Base-by-base conservation (phyloP, 805 yeast species). In the Saturnispora diversa region DNA sequence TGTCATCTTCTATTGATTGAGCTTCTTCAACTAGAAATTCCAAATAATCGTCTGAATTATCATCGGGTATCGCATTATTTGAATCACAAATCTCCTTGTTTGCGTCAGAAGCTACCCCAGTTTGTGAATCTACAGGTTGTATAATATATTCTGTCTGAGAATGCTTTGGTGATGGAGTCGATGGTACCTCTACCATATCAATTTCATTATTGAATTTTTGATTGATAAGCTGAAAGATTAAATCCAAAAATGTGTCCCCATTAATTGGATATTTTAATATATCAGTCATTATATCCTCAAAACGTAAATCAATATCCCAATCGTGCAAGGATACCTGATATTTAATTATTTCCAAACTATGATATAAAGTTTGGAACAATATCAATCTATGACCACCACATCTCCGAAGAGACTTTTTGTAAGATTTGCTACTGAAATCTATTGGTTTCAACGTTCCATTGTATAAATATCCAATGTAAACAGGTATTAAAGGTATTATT, bases 401-500 rank as follows among this genome's bases (percentile, higher is more conserved):
- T 23, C 15, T 24, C 12, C 40, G 13, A 5, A 37, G 19, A 2
- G 24, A n/a, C 20, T 23, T 37, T 24, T 37, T 37, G 13, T 37
- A 37, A 12, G 26, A 16, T 12, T 29, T 37, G 16, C 30, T 28
- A 12, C 20, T 17, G n/a, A 37, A 37, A 11, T 37, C 23, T 12
- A 37, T 21, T 15, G 34, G 16, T n/a, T 33, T 31, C 2, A 32
- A 27, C 6, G 27, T 35, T 12, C 30, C 13, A 19, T 32, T 22
- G 7, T 36, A 22, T 17, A n/a, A 25, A 25, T 44, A 45, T 11
- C 51, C 51, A 5, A 47, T 12, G 23, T 42, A 49, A 17, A 49
- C 44, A 6, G 52, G 52, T 5, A 49, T 32, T 11, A 49, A 24
- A 9, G 52, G 52, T 7, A 49, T 37, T 5, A 35, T 31, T 10